Base-by-base conservation (phyloP, 192 early-diverging fungal genomes). In the Coemansia sp. region DNA sequence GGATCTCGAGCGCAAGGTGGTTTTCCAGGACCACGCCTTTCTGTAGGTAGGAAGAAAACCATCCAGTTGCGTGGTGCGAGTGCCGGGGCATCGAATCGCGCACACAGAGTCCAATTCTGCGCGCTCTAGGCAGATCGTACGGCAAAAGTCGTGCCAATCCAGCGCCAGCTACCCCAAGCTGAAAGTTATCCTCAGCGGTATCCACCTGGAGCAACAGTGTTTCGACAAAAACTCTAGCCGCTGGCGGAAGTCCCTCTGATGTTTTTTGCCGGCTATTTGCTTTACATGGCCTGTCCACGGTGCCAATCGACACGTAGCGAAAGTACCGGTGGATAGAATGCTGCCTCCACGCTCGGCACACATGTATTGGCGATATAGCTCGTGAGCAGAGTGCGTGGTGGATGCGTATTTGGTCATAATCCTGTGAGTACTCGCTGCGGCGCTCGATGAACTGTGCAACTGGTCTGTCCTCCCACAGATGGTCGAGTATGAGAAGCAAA, bases 341-440 rank as follows among this genome's bases (percentile, higher is more conserved):
- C 2, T 21, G 35, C 7, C 78, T 65, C 78, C 78, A 81, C 0
- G 48, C 28, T 8, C 58, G 62, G 37, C 78, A 81, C 15, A 81
- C 73, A 23, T 75, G 72, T 8, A 81, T 9, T 1, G 73, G 70
- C 0, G 70, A 46, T 16, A 69, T 64, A 34, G 37, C 26, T 20
- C 73, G 78, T 1, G 65, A 52, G 9, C 59, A 40, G 13, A 75
- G 70, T 0, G 26, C 20, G 12, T 35, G 65, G 37, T 81, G 73
- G 21, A 72, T 53, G 33, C 49, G 70, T 9, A 59, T 58, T n/a
- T 81, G 78, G 73, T 81, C 78, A 48, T 81, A 75, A 56, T 66
- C 70, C 15, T 29, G 43, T 4, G 66, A 60, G 16, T 56, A 58
- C 35, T 62, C 66, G 29, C 73, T 63, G 15, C 60, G 69, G 2